Conservation (phyloP, 2,329 filamentous ascomycete species). For the Aspergillus sp. region DNA sequence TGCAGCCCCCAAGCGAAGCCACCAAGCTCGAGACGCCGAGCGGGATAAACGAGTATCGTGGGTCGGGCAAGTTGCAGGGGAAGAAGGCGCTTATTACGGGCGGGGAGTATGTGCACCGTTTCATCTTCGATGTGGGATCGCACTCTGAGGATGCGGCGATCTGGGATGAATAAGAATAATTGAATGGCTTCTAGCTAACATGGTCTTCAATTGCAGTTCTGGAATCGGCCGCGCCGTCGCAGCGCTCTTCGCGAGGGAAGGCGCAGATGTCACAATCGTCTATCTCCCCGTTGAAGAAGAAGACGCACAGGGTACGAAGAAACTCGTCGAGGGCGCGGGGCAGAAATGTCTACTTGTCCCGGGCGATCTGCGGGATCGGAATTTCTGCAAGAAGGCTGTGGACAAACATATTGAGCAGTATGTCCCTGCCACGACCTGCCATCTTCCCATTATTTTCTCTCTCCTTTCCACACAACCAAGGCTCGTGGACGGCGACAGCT, state of each 20-base stretch:
- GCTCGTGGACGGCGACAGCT: too few relatives aligned
- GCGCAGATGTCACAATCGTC: conserved; percentile 60
- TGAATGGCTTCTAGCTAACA: not conserved
- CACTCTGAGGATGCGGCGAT: not conserved
- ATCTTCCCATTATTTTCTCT: not conserved
- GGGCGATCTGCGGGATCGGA: conserved; percentile 55
- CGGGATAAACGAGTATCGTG: conserved; percentile 44
- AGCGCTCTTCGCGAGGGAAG: conserved; percentile 62
- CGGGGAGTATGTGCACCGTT: conserved; percentile 53
- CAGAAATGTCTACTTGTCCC: conserved; percentile 53
- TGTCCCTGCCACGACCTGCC: not conserved
- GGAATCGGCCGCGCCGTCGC: conserved; percentile 61
- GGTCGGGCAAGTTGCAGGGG: conserved; percentile 55
- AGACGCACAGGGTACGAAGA: conserved; percentile 60
- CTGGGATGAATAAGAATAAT: not conserved
- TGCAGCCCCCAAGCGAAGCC: conserved; percentile 39
- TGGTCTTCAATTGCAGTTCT: conserved; percentile 41
- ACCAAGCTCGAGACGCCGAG: conserved; percentile 37
- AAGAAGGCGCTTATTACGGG: conserved; percentile 61
- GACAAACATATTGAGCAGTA: conserved; percentile 58
- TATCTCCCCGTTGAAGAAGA: conserved; percentile 61
- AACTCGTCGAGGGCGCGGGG: conserved; percentile 57
- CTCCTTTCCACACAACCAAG: too few relatives aligned
- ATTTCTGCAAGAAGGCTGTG: conserved; percentile 56
- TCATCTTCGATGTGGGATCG: not conserved